Conservation (phyloP, 208 protist species). For the Crithidia expoeki region DNA sequence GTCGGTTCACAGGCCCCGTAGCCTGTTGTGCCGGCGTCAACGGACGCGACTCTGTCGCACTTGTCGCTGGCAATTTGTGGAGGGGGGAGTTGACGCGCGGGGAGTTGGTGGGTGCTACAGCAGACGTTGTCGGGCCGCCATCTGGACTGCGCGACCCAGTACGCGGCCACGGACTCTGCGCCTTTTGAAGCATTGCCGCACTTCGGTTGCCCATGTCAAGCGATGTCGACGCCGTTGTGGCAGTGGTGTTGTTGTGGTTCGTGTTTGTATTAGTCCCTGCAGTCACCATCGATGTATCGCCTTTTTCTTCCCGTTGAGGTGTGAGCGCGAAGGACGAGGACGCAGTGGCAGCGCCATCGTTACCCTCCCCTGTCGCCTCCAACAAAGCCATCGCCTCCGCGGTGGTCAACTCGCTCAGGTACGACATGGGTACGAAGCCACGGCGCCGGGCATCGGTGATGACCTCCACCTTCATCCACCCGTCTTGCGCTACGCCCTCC, state of each 20-base stretch:
- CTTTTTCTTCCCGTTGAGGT: not conserved
- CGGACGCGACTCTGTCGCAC: not conserved
- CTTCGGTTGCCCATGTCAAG: slow-evolving; percentile 15
- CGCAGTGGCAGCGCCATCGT: not conserved
- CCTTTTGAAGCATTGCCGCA: not conserved
- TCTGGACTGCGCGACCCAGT: slow-evolving; percentile 12
- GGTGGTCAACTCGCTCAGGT: slow-evolving; percentile 51
- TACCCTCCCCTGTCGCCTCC: not conserved
- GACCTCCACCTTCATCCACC: slow-evolving; percentile 82
- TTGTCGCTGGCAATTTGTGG: not conserved
- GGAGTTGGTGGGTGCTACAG: not conserved
- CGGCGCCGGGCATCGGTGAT: slow-evolving; percentile 35
- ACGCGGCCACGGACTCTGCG: slow-evolving; percentile 13
- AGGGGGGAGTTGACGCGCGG: not conserved
- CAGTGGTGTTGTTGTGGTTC: not conserved
- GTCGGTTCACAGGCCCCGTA: slow-evolving; percentile 28
- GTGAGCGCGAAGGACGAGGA: not conserved
- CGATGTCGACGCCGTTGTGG: slow-evolving; percentile 11
- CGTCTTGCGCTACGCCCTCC: slow-evolving; percentile 63
- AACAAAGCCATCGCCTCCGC: slow-evolving; percentile 14
- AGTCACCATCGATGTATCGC: not conserved
- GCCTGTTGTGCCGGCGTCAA: slow-evolving; percentile 32
- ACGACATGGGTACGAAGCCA: slow-evolving; percentile 83
- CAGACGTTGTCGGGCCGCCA: slow-evolving; percentile 1
- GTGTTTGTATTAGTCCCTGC: not conserved